Percentiles rank a stretch among this genome's conserved stretches.
These are phyloP conservation scores for Avena atlantica DNA, from an alignment of 176 grass and related monocot genomes.

Conservation along the genomic window DNA sequence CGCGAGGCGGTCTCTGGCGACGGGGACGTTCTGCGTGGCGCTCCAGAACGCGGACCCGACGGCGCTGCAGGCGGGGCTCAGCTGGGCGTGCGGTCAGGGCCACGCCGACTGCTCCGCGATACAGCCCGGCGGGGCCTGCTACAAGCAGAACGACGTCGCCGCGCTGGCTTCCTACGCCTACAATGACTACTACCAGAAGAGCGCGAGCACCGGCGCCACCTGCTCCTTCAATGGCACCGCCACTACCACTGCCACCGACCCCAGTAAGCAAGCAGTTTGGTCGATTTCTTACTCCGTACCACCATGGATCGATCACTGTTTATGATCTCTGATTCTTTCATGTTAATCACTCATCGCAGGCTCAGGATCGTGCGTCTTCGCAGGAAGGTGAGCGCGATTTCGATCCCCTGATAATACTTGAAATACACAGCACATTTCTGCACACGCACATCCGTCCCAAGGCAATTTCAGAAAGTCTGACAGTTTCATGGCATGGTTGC, in stretches of 20 bases:
- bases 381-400: constrained; percentile 64
- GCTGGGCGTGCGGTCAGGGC: constrained; percentile 76
- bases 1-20: constrained; percentile 36
- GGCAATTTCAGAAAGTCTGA: neutral
- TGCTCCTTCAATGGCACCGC: constrained; percentile 87
- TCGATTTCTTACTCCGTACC: neutral
- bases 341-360: constrained; percentile 49
- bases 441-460: no score
- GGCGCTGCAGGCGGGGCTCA: constrained; percentile 62
- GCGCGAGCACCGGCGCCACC: constrained; percentile 54
- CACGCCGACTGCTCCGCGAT: constrained; percentile 72
- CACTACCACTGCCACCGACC: constrained; percentile 53
- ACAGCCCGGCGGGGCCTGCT: constrained; percentile 70
- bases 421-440: neutral
- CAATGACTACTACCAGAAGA: constrained; percentile 87
- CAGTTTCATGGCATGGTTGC: neutral
- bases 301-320: neutral
- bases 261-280: constrained; percentile 53
- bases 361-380: constrained; percentile 73
- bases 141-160: constrained; percentile 66
- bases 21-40: constrained; percentile 86
- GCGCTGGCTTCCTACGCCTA: constrained; percentile 87
- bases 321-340: neutral
- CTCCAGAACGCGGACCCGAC: constrained; percentile 61
- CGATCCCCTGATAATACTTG: neutral